A percentile compares a stretch with the other conserved stretches of the same genome.
Evolutionary conservation across 2,329 filamentous ascomycete species (phyloP).

Genomic region (Claviceps sp.): DNA sequence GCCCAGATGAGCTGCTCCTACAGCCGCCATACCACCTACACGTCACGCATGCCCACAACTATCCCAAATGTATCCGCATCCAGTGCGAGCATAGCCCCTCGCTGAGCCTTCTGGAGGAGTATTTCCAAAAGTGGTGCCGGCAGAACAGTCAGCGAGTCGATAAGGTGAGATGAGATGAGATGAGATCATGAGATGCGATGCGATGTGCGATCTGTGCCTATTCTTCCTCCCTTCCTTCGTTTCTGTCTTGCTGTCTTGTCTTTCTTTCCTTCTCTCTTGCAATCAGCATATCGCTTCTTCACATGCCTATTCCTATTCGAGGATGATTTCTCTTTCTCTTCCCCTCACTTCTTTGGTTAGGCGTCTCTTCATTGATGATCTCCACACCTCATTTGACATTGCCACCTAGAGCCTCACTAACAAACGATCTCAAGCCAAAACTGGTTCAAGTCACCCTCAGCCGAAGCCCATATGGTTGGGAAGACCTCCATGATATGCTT

Average conservation of each 20-base stretch:
- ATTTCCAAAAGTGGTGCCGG: conserved; percentile 33
- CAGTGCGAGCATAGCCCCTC: conserved; percentile 34
- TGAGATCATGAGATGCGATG: too few species aligned
- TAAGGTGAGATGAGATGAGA: conserved; percentile 13
- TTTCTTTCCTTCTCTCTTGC: too few species aligned
- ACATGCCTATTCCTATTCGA: too few species aligned
- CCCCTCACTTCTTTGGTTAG: too few species aligned
- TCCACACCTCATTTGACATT: too few species aligned
- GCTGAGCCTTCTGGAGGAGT: conserved; percentile 29
- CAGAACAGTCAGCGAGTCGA: conserved; percentile 25
- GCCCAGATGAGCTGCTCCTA: conserved; percentile 35
- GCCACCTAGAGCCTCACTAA: too few species aligned
- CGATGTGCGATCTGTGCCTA: too few species aligned
- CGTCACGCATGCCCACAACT: conserved; percentile 18
- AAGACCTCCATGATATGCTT: conserved; percentile 29
- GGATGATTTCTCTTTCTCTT: not conserved
- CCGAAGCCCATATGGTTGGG: conserved; percentile 31
- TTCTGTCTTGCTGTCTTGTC: too few species aligned
- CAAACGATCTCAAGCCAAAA: conserved; percentile 21
- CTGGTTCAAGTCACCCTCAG: conserved; percentile 27
- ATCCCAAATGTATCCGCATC: conserved; percentile 21
- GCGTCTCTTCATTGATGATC: too few species aligned
- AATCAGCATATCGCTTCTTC: not conserved
- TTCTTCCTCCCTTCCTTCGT: not conserved
- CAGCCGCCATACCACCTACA: conserved; percentile 35